Conservation (phyloP, 805 yeast species). For the Saccharomycopsis malanga region DNA sequence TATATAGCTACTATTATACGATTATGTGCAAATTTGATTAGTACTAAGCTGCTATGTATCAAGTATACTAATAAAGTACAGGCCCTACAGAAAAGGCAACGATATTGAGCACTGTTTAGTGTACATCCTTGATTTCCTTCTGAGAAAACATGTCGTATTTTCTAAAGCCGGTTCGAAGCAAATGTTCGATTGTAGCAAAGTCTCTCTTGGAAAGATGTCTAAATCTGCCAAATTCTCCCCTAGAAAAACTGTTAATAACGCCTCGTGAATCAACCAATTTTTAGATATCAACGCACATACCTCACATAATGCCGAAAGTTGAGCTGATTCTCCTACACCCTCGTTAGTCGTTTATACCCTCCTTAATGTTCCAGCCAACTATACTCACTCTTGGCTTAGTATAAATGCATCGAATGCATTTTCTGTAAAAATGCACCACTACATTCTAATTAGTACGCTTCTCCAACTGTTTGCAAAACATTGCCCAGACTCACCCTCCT, state of each 20-base stretch:
- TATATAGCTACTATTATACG: too few relatives aligned
- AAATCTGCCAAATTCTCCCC: conserved; percentile 20
- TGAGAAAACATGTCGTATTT: conserved; percentile 21
- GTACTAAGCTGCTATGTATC: too few relatives aligned
- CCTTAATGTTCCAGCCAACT: not conserved
- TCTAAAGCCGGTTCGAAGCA: conserved; percentile 21
- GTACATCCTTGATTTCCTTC: conserved; percentile 21
- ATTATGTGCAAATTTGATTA: too few relatives aligned
- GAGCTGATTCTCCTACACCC: conserved; percentile 14
- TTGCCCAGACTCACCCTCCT: conserved; percentile 22
- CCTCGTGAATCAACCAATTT: not conserved
- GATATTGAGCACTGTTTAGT: too few relatives aligned
- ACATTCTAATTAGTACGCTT: too few relatives aligned
- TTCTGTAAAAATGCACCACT: conserved; percentile 21
- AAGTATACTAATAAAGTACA: too few relatives aligned
- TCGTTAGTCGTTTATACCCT: too few relatives aligned
- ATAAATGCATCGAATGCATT: conserved; percentile 17
- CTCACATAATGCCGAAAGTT: conserved; percentile 18
- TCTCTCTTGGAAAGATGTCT: conserved; percentile 18
- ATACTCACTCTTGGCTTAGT: conserved; percentile 19
- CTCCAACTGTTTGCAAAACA: too few relatives aligned
- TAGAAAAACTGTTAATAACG: conserved; percentile 2
- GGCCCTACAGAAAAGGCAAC: too few relatives aligned
- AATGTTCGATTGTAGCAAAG: conserved; percentile 21
- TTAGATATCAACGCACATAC: conserved; percentile 2